These are phyloP conservation scores for Lizonia empirigonia DNA, from an alignment of 2,329 filamentous ascomycete genomes.

Conservation along the genomic window DNA sequence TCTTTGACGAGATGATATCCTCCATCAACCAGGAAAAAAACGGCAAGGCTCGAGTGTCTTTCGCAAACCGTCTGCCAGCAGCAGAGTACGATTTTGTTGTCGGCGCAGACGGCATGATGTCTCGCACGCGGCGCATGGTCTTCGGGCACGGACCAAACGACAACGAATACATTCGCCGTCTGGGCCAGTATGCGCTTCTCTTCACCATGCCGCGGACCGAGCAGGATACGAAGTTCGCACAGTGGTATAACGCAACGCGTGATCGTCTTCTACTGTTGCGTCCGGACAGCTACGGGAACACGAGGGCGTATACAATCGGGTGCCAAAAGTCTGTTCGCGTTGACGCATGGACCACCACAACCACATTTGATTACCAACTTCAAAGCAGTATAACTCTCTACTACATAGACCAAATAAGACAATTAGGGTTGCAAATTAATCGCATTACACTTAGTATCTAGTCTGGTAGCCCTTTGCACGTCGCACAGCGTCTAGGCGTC, in stretches of 20 bases:
- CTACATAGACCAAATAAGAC: too few relatives aligned
- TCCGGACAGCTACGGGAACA: constrained; percentile 31
- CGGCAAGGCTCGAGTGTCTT: constrained; percentile 48
- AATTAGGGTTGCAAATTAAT: too few relatives aligned
- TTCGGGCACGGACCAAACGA: constrained; percentile 32
- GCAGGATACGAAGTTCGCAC: constrained; percentile 29
- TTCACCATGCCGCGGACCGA: constrained; percentile 37
- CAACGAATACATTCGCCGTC: constrained; percentile 24
- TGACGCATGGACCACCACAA: too few relatives aligned
- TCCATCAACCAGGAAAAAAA: constrained; percentile 34
- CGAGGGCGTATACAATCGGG: constrained; percentile 25
- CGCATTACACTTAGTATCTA: too few relatives aligned
- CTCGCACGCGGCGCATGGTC: constrained; percentile 33
- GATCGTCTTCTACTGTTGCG: constrained; percentile 32
- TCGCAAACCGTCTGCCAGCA: constrained; percentile 38
- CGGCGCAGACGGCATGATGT: constrained; percentile 41
- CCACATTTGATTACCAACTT: too few relatives aligned
- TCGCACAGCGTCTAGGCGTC: too few relatives aligned
- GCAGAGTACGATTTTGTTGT: constrained; percentile 36
- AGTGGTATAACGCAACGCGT: constrained; percentile 35
- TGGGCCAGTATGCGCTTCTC: constrained; percentile 39
- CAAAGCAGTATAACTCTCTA: too few relatives aligned
- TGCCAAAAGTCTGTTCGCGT: too few relatives aligned
- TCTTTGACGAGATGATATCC: constrained; percentile 42
- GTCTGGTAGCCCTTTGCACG: too few relatives aligned